Conservation (phyloP, 1,284 basidiomycete genomes). For the Phellopilus nigrolimitatus region DNA sequence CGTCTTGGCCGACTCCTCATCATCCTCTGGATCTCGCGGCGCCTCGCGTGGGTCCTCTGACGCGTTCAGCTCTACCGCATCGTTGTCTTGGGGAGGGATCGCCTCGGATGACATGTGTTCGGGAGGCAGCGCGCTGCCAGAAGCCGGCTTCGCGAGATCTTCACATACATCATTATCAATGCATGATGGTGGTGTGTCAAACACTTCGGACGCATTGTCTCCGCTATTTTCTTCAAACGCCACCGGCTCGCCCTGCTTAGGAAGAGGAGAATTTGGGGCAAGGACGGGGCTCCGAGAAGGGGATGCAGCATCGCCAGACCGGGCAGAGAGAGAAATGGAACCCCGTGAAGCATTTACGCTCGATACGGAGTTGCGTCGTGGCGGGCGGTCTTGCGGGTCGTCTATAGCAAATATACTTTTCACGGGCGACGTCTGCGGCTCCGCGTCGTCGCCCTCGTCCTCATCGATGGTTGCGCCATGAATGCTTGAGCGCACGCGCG, state of each 20-base stretch:
- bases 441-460: background rate
- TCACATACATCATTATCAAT: slow-evolving; percentile 3
- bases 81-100: too few relatives aligned
- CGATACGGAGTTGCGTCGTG: slow-evolving; percentile 9
- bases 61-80: too few relatives aligned
- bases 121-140: too few relatives aligned
- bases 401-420: background rate
- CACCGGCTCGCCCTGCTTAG: too few relatives aligned
- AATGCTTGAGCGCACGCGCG: background rate
- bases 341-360: slow-evolving; percentile 5
- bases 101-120: too few relatives aligned
- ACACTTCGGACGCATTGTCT: background rate
- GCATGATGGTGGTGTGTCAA: background rate
- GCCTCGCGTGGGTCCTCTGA: too few relatives aligned
- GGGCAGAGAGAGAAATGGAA: background rate
- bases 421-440: background rate
- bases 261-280: too few relatives aligned
- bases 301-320: too few relatives aligned
- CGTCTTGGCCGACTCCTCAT: slow-evolving; percentile 7
- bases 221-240: background rate
- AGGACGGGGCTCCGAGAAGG: too few relatives aligned
- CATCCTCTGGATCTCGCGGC: background rate
- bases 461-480: slow-evolving; percentile 1
- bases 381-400: background rate
- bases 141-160: background rate